These are phyloP conservation scores for Neoconidiobolus thromboides DNA, from an alignment of 371 early-diverging fungal species.

Conservation along the genomic window DNA sequence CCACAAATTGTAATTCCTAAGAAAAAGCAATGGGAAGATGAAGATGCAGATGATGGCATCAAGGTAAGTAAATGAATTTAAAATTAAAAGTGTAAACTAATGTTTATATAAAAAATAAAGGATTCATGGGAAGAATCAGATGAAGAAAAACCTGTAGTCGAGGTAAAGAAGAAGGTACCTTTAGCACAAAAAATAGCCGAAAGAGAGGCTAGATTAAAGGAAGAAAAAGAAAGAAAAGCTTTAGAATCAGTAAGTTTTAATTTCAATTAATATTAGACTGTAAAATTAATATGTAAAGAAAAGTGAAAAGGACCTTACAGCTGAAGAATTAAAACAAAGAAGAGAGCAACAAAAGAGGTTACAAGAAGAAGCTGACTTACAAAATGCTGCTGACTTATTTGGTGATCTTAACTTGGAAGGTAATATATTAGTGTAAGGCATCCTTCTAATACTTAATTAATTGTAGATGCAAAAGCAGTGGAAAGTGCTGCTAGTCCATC, in stretches of 20 bases:
- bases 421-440: slow-evolving; percentile 13
- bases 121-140: slow-evolving; percentile 61
- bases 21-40: slow-evolving; percentile 63
- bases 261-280: too few relatives aligned
- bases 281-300: background rate
- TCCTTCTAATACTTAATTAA: too few relatives aligned
- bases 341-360: slow-evolving; percentile 22
- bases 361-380: slow-evolving; percentile 61
- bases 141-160: slow-evolving; percentile 31
- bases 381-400: slow-evolving; percentile 70
- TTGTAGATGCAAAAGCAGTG: too few relatives aligned
- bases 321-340: slow-evolving; percentile 8
- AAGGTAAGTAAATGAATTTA: slow-evolving; percentile 28
- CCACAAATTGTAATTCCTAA: slow-evolving; percentile 16
- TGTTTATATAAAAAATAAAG: slow-evolving; percentile 9
- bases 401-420: slow-evolving; percentile 38
- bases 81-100: slow-evolving; percentile 1
- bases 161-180: slow-evolving; percentile 43
- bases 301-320: slow-evolving; percentile 12
- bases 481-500: background rate
- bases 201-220: slow-evolving; percentile 37
- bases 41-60: slow-evolving; percentile 55
- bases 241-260: slow-evolving; percentile 13
- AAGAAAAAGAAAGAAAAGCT: slow-evolving; percentile 28
- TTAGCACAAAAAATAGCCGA: slow-evolving; percentile 61